Evolutionary conservation across 768 basidiomycete species (phyloP), one percentile per base, ranked within the genome.

Genomic region (Tulasnella sp.): DNA sequence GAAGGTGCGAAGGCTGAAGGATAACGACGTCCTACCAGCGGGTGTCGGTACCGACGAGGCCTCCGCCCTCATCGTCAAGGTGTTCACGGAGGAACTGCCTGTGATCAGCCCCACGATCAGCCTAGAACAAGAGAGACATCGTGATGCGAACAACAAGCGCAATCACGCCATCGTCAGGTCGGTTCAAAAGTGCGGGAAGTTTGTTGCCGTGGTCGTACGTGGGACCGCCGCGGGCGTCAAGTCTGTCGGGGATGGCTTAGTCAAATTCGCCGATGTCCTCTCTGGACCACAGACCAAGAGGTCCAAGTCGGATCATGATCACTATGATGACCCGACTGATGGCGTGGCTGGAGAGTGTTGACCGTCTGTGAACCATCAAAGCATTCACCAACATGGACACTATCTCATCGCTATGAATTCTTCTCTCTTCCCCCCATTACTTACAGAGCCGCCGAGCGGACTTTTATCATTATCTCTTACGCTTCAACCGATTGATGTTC

Each of bases 21-120:
- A 59, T 3, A 59, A 59, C 50, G 58, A 59, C 32, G 26, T 51
- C 32, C 24, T 59, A 23, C 58, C 58, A 3, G 19, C 50, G 4
- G 58, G 58, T 24, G 48, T 34, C 24, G 58, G 58, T 50, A 13
- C 29, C 21, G 58, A 59, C 58, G 58, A 59, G 26, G 19, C 48
- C 27, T 59, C 58, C 7, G 48, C 58, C 15, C 42, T 59, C 32
- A 51, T 59, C 50, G 58, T 51, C 45, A 41, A 59, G 58, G 23
- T 59, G 29, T 24, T 56, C 23, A 21, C 38, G 26, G 55, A 56
- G 8, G 55, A 56, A 19, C 23, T 47, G 17, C 23, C 55, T 24
- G 41, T 43, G 45, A 48, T 48, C n/a, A 27, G 8, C 15, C 26
- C 55, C 41, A 56, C 42, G 41, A 10, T 10, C 44, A n/a, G 23